Conservation (phyloP, 1,284 basidiomycete genomes). For the Microbotryum lychnidis-dioicae region DNA sequence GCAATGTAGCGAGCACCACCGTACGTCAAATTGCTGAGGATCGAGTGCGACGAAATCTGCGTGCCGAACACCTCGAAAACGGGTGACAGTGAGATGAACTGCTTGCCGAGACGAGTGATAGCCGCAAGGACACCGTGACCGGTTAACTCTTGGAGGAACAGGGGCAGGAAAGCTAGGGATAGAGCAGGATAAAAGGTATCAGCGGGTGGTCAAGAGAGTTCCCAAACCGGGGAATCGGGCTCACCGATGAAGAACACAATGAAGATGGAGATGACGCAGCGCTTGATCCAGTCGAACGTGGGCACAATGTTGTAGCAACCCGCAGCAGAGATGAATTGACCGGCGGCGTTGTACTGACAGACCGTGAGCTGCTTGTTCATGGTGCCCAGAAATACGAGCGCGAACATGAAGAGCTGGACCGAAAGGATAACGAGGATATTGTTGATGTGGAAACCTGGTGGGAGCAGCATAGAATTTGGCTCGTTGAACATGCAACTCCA, state of each 20-base stretch:
- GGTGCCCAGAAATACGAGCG: conserved; percentile 85
- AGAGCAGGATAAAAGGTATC: neutral
- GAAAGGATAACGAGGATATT: conserved; percentile 96
- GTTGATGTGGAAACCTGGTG: conserved; percentile 86
- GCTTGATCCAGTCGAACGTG: conserved; percentile 85
- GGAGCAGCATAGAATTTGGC: no score
- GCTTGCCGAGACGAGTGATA: conserved; percentile 76
- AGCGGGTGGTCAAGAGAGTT: neutral
- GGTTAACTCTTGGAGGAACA: conserved; percentile 90
- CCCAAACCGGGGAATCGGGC: neutral
- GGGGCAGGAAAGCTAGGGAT: conserved; percentile 31
- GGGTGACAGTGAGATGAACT: conserved; percentile 85
- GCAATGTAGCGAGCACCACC: conserved; percentile 95
- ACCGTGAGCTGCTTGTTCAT: conserved; percentile 68
- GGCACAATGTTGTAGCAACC: conserved; percentile 87
- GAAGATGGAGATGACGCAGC: conserved; percentile 91
- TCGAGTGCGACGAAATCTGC: conserved; percentile 92
- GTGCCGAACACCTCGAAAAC: conserved; percentile 94
- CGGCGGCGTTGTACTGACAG: conserved; percentile 63
- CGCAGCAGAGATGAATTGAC: conserved; percentile 58
- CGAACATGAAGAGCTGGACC: conserved; percentile 75
- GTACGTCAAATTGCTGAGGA: conserved; percentile 86
- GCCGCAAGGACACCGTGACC: conserved; percentile 86
- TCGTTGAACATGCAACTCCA: no score
- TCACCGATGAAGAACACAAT: conserved; percentile 79